Base-by-base conservation (phyloP, 176 grass and related monocot genomes). In the Panicum miliaceum region DNA sequence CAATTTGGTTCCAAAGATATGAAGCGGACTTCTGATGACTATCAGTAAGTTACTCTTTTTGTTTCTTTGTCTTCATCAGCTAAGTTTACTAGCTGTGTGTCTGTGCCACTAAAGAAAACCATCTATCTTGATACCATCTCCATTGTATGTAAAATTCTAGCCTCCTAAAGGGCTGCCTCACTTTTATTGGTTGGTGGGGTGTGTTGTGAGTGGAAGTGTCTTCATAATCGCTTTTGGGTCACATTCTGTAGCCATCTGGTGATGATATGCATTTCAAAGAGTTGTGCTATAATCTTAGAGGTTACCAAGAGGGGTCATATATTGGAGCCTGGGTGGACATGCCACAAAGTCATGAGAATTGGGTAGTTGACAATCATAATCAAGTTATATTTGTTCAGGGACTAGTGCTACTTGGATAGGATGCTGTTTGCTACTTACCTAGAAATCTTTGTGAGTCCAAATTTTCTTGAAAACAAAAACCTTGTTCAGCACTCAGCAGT, bases 1-100 rank as follows among this genome's bases (percentile, higher is more conserved):
- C 84, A 86, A 79, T 98, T 86, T 84, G 90, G 96, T 57, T 95
- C 93, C 13, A 98, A 90, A 91, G 83, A 98, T 82, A 95, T 36
- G 77, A 94, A 98, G 37, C 64, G 71, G 77, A 82, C 79, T 58
- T 79, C 79, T 59, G 89, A 90, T 86, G 87, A 93, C 14, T 95
- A 92, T 70, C 84, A 98, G 91, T 95, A 93, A 83, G 89, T 84
- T 32, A 66, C 52, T 73, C 45, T 64, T 32, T 76, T 75, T 66
- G 50, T 69, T 51, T n/a, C 79, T 88, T 62, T 83, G 19, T 75
- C 79, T 68, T 61, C 29, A 45, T 78, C 13, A 14, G 23, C 63
- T 71, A 76, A 53, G 25, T 76, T 35, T 54, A 36, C 3, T 54
- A 80, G 6, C n/a, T 50, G 18, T 74, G 34, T 29, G 52, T 7